Conservation (phyloP, 768 basidiomycete species). For the Auricularia sp. region DNA sequence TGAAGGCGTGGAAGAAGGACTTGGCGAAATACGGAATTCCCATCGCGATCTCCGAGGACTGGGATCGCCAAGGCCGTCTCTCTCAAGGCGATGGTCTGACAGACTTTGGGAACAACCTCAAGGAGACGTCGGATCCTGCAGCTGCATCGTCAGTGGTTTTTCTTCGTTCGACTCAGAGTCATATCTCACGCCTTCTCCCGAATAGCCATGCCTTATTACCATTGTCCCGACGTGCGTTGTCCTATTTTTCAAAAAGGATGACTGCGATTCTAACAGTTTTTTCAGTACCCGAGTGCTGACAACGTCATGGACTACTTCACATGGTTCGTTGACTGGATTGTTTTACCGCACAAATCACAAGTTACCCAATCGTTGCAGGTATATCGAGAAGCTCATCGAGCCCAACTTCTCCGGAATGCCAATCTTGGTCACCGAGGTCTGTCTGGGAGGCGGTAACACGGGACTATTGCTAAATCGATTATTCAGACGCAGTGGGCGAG, state of each 20-base stretch:
- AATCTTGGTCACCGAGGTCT: slow-evolving; percentile 3
- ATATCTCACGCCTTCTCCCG: neutral
- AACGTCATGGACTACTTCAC: slow-evolving; percentile 3
- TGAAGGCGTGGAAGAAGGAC: slow-evolving; percentile 5
- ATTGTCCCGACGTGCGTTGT: neutral
- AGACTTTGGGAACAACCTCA: slow-evolving; percentile 2
- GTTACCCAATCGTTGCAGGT: neutral
- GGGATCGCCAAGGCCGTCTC: slow-evolving; percentile 11
- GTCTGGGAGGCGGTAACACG: too few relatives aligned
- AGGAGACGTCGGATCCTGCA: slow-evolving; percentile 10
- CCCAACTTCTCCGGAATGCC: neutral
- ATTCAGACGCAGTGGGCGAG: slow-evolving; percentile 7
- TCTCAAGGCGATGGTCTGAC: slow-evolving; percentile 4
- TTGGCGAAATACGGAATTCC: slow-evolving; percentile 10
- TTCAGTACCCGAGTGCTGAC: neutral
- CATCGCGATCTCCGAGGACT: slow-evolving; percentile 14
- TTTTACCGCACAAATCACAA: too few relatives aligned
- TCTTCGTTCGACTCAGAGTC: neutral
- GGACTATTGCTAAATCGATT: neutral
- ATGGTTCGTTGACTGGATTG: neutral
- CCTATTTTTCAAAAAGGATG: neutral
- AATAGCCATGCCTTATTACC: neutral
- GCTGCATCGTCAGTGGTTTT: slow-evolving; percentile 7
- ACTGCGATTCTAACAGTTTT: neutral
- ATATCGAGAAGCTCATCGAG: slow-evolving; percentile 4